Conservation (phyloP, 129 eudicot genomes). For the sunflower (Helianthus annuus) region DNA sequence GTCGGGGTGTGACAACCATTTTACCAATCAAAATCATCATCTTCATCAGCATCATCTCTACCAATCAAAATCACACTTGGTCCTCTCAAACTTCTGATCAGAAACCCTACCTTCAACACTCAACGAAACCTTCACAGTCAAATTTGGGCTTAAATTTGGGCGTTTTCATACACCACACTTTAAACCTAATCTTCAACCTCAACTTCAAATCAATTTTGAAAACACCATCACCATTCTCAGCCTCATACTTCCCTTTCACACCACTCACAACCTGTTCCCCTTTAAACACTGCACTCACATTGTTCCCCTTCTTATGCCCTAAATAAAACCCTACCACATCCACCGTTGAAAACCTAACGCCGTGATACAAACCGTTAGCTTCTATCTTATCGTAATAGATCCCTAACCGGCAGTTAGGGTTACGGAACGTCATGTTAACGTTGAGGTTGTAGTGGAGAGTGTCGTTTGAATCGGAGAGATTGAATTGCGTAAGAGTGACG, state of each 20-base stretch:
- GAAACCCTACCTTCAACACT: constrained; percentile 33
- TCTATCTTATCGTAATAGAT: constrained; percentile 63
- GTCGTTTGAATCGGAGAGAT: constrained; percentile 36
- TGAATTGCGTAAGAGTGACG: constrained; percentile 56
- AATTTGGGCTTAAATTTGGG: constrained; percentile 60
- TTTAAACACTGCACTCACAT: constrained; percentile 32
- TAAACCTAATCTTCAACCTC: constrained; percentile 53
- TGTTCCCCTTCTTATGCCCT: constrained; percentile 59
- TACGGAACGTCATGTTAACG: constrained; percentile 57
- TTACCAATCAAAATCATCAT: too few relatives aligned
- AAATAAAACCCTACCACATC: constrained; percentile 47
- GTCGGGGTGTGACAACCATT: too few relatives aligned
- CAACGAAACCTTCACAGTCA: constrained; percentile 68
- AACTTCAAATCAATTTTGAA: constrained; percentile 62
- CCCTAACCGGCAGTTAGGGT: constrained; percentile 70
- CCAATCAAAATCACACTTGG: constrained; percentile 68
- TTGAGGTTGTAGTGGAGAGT: constrained; percentile 53
- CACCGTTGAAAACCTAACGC: constrained; percentile 34
- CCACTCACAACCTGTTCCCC: constrained; percentile 34
- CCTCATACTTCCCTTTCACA: constrained; percentile 31
- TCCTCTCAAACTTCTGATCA: constrained; percentile 42
- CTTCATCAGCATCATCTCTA: constrained; percentile 20
- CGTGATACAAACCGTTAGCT: constrained; percentile 50
- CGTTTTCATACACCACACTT: constrained; percentile 54
- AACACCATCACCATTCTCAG: constrained; percentile 35